phyloP scores from a whole-genome alignment of 192 early-diverging fungal genomes.

The Entomortierella beljakovae region DNA sequence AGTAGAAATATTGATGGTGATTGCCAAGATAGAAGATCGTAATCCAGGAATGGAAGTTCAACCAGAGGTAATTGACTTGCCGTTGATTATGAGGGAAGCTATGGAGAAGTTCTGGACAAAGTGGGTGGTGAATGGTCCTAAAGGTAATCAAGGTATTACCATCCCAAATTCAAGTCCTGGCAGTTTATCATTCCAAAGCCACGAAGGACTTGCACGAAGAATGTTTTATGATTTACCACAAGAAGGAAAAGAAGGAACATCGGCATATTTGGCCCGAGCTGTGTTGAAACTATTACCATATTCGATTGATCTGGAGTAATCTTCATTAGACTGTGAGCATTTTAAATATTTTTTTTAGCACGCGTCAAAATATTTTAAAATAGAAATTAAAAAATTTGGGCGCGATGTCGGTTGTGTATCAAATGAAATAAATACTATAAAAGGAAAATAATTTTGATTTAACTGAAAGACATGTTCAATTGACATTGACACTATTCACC shows the following conservation, averaged over 20 bases:
- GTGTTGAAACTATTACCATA: constrained; percentile 56
- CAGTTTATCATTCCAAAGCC: constrained; percentile 65
- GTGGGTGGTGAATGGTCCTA: constrained; percentile 67
- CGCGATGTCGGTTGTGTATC: not conserved
- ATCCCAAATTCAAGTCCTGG: not conserved
- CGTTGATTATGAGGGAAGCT: constrained; percentile 73
- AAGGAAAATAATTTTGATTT: not conserved
- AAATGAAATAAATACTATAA: not conserved
- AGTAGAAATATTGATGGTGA: constrained; percentile 76
- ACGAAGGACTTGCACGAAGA: constrained; percentile 71
- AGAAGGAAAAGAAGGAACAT: constrained; percentile 74
- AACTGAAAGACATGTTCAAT: not conserved
- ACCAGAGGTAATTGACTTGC: constrained; percentile 66
- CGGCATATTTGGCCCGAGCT: constrained; percentile 69
- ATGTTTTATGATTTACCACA: constrained; percentile 87
- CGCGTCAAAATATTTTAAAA: not conserved
- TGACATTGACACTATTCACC: not conserved
- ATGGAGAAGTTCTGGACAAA: constrained; percentile 74
- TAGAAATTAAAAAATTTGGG: too few relatives aligned
- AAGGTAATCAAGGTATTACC: constrained; percentile 1
- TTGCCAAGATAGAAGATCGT: constrained; percentile 72
- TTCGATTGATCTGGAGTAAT: constrained; percentile 50
- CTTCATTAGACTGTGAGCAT: not conserved
- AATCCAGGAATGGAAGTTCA: constrained; percentile 68
- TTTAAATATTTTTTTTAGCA: not conserved